Percentiles rank a stretch among this genome's conserved stretches.
Conservation (phyloP, 1,284 basidiomycete genomes). For the Leccinum subrobustum region DNA sequence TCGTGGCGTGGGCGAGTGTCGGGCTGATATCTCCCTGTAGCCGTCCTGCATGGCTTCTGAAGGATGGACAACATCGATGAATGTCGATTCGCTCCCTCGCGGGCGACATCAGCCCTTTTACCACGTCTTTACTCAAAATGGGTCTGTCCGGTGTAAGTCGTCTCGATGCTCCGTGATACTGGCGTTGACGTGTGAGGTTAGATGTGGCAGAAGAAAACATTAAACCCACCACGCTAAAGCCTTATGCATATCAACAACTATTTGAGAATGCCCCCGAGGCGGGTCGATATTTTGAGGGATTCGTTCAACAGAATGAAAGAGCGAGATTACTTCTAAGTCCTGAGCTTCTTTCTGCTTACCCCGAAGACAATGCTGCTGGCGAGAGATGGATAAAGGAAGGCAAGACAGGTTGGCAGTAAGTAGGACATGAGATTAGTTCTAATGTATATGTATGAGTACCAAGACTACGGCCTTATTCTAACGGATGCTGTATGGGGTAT, state of each 20-base stretch:
- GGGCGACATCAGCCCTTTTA: slow-evolving; percentile 57
- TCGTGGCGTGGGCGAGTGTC: neutral
- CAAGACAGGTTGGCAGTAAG: slow-evolving; percentile 7
- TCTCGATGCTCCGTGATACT: neutral
- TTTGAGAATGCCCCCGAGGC: slow-evolving; percentile 26
- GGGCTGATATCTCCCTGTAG: slow-evolving; percentile 30
- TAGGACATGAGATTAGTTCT: neutral
- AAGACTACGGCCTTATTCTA: neutral
- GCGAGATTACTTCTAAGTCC: slow-evolving; percentile 30
- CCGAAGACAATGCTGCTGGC: slow-evolving; percentile 30
- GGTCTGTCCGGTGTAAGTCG: slow-evolving; percentile 43
- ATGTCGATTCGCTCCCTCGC: slow-evolving; percentile 38
- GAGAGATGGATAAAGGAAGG: slow-evolving; percentile 28
- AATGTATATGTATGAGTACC: slow-evolving; percentile 1
- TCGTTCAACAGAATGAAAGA: slow-evolving; percentile 21
- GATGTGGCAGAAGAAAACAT: slow-evolving; percentile 47
- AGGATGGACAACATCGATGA: slow-evolving; percentile 47
- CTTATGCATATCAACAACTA: slow-evolving; percentile 23
- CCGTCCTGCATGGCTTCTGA: slow-evolving; percentile 42
- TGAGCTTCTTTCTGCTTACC: slow-evolving; percentile 31
- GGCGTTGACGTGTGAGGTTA: slow-evolving; percentile 15
- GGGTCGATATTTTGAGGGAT: slow-evolving; percentile 37
- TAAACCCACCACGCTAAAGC: slow-evolving; percentile 26
- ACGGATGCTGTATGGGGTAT: neutral
- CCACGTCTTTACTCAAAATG: slow-evolving; percentile 39